Conservation (phyloP, 2,329 filamentous ascomycete genomes). For the Grosmannia penicillata region DNA sequence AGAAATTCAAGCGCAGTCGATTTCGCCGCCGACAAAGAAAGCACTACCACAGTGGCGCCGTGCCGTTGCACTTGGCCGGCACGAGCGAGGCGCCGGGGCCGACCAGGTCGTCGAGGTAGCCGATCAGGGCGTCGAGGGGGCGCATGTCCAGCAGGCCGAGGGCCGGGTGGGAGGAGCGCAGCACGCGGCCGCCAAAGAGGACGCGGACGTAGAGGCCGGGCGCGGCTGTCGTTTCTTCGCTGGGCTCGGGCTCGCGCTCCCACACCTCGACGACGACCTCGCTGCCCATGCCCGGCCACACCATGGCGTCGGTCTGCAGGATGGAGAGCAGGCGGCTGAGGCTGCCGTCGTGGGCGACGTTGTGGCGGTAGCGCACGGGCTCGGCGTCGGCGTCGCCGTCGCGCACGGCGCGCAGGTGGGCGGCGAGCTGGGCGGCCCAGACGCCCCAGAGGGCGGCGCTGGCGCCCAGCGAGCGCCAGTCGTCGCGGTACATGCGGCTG, state of each 20-base stretch:
- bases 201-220: constrained; percentile 41
- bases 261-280: constrained; percentile 70
- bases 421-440: constrained; percentile 57
- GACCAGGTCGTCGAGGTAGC: constrained; percentile 57
- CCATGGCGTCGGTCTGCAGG: constrained; percentile 60
- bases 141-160: constrained; percentile 61
- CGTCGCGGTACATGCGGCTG: constrained; percentile 59
- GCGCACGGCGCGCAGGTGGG: constrained; percentile 39
- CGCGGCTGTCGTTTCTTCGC: constrained; percentile 6
- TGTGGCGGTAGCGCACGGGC: constrained; percentile 46
- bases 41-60: constrained; percentile 1
- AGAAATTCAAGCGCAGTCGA: too few relatives aligned
- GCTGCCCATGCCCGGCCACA: constrained; percentile 73
- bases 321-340: constrained; percentile 52
- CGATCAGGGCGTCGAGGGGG: constrained; percentile 46
- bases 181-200: constrained; percentile 52
- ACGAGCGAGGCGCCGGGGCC: constrained; percentile 31
- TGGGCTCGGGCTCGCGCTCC: constrained; percentile 18
- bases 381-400: constrained; percentile 3
- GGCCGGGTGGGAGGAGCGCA: constrained; percentile 52
- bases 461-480: constrained; percentile 44
- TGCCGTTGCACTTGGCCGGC: constrained; percentile 11
- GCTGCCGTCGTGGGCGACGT: constrained; percentile 68
- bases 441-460: constrained; percentile 52
- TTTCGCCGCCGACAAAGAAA: too few relatives aligned